Conservation (phyloP, 2,329 filamentous ascomycete genomes). For the Xylariaceae sp. region DNA sequence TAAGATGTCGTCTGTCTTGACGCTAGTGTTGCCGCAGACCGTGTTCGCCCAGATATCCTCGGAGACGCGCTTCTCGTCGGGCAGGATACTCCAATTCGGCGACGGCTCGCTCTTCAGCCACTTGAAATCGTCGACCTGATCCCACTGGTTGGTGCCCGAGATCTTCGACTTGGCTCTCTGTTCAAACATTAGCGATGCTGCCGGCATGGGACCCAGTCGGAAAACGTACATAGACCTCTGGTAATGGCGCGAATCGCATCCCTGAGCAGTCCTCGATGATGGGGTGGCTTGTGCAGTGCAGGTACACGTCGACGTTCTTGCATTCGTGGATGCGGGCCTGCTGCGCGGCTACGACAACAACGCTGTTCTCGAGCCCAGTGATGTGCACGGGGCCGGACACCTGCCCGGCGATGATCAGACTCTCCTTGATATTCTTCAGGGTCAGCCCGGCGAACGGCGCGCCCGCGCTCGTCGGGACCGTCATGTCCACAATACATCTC, state of each 20-base stretch:
- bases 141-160: constrained; percentile 69
- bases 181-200: constrained; percentile 20
- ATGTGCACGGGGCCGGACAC: constrained; percentile 83
- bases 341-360: constrained; percentile 78
- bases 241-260: constrained; percentile 79
- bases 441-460: constrained; percentile 69
- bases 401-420: constrained; percentile 76
- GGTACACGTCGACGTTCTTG: constrained; percentile 77
- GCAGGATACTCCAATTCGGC: constrained; percentile 81
- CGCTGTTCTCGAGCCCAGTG: constrained; percentile 70
- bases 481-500: constrained; percentile 80
- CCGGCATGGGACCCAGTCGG: not conserved
- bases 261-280: constrained; percentile 89
- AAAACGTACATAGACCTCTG: constrained; percentile 66
- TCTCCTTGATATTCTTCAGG: constrained; percentile 69
- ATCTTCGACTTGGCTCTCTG: constrained; percentile 34
- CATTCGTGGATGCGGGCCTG: constrained; percentile 95
- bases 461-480: constrained; percentile 61
- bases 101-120: constrained; percentile 87
- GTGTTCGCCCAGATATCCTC: constrained; percentile 70
- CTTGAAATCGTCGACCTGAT: constrained; percentile 95
- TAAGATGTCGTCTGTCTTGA: constrained; percentile 68
- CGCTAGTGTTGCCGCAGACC: constrained; percentile 64
- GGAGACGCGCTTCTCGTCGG: constrained; percentile 59
- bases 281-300: constrained; percentile 79